These are phyloP conservation scores for Alternaria ventricosa DNA, from an alignment of 2,329 filamentous ascomycete species.

Conservation along the genomic window DNA sequence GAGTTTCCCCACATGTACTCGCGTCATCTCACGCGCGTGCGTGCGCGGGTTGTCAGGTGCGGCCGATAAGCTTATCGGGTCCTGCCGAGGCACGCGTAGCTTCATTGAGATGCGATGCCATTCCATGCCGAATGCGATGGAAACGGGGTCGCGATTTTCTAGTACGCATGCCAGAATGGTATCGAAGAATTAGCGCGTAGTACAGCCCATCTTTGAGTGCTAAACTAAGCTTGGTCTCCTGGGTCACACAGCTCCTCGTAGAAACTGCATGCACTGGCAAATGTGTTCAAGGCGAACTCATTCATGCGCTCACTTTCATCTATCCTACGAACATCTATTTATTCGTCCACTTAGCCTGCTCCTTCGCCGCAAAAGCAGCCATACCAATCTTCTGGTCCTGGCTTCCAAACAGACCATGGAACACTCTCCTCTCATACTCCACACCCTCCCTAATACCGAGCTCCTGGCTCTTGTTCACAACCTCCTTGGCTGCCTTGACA, in stretches of 20 bases:
- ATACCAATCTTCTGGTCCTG: conserved; percentile 96
- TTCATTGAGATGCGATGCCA: conserved; percentile 2
- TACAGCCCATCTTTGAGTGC: background rate
- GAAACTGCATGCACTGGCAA: background rate
- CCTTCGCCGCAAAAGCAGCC: conserved; percentile 94
- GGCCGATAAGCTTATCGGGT: conserved; percentile 20
- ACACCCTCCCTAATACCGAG: conserved; percentile 85
- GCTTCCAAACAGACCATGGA: conserved; percentile 92
- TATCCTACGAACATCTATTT: conserved; percentile 58
- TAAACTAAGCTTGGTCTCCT: background rate
- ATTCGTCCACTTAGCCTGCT: conserved; percentile 88
- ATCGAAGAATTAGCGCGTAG: background rate
- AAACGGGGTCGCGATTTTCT: background rate
- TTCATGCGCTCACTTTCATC: no score
- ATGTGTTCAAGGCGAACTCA: background rate
- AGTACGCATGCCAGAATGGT: background rate
- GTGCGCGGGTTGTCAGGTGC: conserved; percentile 12
- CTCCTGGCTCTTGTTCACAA: conserved; percentile 99
- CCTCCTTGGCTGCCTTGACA: conserved; percentile 90
- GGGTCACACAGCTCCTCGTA: background rate
- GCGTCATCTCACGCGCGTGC: conserved; percentile 12
- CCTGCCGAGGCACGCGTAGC: conserved; percentile 15
- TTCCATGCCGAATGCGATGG: background rate
- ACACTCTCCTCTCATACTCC: conserved; percentile 91
- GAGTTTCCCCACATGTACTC: conserved; percentile 11